Evolutionary conservation across 305 asterid species (phyloP).

Genomic region (Lippia alba): DNA sequence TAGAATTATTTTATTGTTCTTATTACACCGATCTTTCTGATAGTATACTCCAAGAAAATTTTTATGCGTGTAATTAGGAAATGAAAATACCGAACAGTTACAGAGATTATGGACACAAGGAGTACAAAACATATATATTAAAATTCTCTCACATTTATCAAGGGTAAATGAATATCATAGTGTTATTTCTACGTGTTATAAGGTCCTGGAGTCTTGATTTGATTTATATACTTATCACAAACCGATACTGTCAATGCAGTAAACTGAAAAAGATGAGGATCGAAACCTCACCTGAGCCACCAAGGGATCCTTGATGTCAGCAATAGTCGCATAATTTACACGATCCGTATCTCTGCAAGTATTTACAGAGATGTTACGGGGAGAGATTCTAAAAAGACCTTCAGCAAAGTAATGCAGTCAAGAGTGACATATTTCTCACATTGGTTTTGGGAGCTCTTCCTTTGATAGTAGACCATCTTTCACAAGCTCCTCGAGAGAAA

Average conservation of each 20-base stretch:
- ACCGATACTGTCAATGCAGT: neutral
- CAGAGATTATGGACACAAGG: too few relatives aligned
- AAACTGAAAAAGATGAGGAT: constrained; percentile 15
- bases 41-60: too few relatives aligned
- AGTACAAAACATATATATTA: too few relatives aligned
- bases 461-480: constrained; percentile 77
- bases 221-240: neutral
- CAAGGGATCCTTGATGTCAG: constrained; percentile 85
- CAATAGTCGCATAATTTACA: constrained; percentile 71
- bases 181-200: neutral
- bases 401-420: constrained; percentile 17
- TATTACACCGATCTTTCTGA: too few relatives aligned
- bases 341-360: constrained; percentile 69
- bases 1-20: too few relatives aligned
- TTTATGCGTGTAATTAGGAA: too few relatives aligned
- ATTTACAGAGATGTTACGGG: constrained; percentile 24
- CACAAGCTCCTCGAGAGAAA: constrained; percentile 93
- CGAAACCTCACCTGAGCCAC: constrained; percentile 62
- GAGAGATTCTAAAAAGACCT: constrained; percentile 18
- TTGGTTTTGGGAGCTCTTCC: constrained; percentile 88
- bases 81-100: too few relatives aligned
- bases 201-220: constrained; percentile 4
- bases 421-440: constrained; percentile 54
- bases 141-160: constrained; percentile 1
- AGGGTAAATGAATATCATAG: constrained; percentile 17